Conservation (phyloP, 2,329 filamentous ascomycete genomes). For the Cytospora paraplurivora region DNA sequence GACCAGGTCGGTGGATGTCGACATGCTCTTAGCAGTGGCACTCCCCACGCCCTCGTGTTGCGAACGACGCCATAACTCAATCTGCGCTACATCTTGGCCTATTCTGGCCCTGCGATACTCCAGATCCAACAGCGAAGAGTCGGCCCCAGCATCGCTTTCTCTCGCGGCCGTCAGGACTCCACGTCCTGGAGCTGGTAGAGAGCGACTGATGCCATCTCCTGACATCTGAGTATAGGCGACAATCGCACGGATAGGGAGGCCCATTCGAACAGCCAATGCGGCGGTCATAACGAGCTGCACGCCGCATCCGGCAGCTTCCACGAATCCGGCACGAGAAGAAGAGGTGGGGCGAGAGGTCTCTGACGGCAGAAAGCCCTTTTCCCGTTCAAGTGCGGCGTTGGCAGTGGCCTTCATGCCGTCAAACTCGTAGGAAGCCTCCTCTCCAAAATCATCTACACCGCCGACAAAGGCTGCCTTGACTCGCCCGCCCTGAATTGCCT, state of each 20-base stretch:
- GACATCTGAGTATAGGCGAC: conserved; percentile 40
- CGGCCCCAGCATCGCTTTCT: conserved; percentile 28
- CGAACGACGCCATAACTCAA: no score
- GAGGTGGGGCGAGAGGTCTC: conserved; percentile 42
- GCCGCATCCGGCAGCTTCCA: conserved; percentile 41
- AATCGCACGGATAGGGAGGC: conserved; percentile 39
- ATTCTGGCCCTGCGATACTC: conserved; percentile 31
- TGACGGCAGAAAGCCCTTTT: conserved; percentile 34
- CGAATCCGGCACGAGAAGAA: conserved; percentile 39
- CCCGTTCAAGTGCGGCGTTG: conserved; percentile 36
- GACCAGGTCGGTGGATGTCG: not conserved
- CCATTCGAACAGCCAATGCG: conserved; percentile 40
- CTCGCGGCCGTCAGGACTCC: conserved; percentile 39
- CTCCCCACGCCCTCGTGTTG: no score
- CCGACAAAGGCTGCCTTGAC: conserved; percentile 40
- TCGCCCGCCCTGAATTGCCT: conserved; percentile 37
- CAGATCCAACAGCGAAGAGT: conserved; percentile 35
- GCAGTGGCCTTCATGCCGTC: conserved; percentile 42
- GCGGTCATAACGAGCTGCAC: conserved; percentile 41
- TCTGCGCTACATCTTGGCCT: no score
- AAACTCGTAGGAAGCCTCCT: conserved; percentile 38
- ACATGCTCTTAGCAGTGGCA: conserved; percentile 31
- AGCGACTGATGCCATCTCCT: conserved; percentile 40
- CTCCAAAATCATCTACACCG: conserved; percentile 39
- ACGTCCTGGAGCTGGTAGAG: conserved; percentile 42